Evolutionary conservation across 2,329 filamentous ascomycete species (phyloP).

Genomic region (Monosporascus cannonballus): DNA sequence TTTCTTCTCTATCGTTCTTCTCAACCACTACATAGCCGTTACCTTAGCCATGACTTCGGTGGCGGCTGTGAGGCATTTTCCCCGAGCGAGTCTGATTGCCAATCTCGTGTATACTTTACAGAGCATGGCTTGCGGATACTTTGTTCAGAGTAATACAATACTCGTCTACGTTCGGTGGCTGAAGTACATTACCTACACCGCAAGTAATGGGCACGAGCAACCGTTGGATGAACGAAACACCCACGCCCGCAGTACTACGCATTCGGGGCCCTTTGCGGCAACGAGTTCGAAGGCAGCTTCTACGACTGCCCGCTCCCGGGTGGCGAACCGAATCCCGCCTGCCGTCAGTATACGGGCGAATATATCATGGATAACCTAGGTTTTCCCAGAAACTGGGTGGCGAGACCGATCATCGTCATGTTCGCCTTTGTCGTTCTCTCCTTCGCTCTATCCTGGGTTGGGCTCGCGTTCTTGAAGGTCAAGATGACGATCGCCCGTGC

Average conservation of each 20-base stretch:
- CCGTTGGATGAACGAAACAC: slow-evolving; percentile 14
- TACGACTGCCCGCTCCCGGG: slow-evolving; percentile 65
- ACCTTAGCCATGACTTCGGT: slow-evolving; percentile 66
- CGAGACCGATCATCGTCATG: slow-evolving; percentile 58
- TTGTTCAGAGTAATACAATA: slow-evolving; percentile 67
- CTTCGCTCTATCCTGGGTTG: slow-evolving; percentile 51
- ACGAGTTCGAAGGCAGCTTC: slow-evolving; percentile 67
- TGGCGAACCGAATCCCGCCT: slow-evolving; percentile 57
- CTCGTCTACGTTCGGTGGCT: slow-evolving; percentile 75
- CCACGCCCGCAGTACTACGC: slow-evolving; percentile 50
- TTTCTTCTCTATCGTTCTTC: slow-evolving; percentile 62
- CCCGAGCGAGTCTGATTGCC: slow-evolving; percentile 63
- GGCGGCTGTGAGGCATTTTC: slow-evolving; percentile 58
- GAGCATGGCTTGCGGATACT: slow-evolving; percentile 69
- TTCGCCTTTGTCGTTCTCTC: slow-evolving; percentile 59
- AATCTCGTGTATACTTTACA: slow-evolving; percentile 70
- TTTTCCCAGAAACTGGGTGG: slow-evolving; percentile 62
- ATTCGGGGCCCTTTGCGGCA: slow-evolving; percentile 64
- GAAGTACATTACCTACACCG: slow-evolving; percentile 60
- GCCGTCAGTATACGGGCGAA: slow-evolving; percentile 60
- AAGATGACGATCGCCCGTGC: slow-evolving; percentile 66
- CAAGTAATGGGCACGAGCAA: slow-evolving; percentile 27
- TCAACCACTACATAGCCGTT: slow-evolving; percentile 69
- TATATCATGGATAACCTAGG: slow-evolving; percentile 66
- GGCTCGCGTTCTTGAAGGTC: slow-evolving; percentile 58